These are phyloP conservation scores for Dimargaris xerosporica DNA, from an alignment of 192 early-diverging fungal genomes.

Conservation along the genomic window DNA sequence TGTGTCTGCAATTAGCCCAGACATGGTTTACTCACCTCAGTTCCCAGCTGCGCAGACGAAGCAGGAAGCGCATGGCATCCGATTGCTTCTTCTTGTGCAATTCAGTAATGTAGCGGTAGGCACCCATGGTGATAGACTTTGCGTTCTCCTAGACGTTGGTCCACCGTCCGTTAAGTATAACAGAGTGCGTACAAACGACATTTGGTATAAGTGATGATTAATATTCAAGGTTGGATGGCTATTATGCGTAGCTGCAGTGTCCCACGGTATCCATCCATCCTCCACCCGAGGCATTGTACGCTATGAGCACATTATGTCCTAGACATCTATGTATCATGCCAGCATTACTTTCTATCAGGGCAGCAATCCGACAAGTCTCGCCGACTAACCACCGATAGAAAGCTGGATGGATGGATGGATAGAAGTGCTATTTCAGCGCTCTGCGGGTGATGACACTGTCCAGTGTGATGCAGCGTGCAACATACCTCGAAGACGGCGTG, in stretches of 20 bases:
- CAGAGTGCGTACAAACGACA: not conserved
- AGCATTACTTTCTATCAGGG: not conserved
- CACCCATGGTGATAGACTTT: conserved; percentile 32
- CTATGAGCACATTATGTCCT: not conserved
- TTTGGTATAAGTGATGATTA: not conserved
- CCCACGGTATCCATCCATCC: not conserved
- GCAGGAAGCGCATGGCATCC: conserved; percentile 97
- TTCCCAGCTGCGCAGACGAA: conserved; percentile 96
- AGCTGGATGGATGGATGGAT: not conserved
- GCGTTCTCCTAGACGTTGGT: not conserved
- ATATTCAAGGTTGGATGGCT: not conserved
- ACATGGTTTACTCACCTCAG: conserved; percentile 43
- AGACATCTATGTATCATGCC: not conserved
- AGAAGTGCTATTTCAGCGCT: not conserved
- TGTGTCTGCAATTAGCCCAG: no score
- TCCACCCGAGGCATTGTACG: not conserved
- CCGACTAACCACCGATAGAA: not conserved
- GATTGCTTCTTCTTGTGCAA: conserved; percentile 99
- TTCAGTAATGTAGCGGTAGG: conserved; percentile 89
- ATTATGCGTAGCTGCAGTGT: not conserved
- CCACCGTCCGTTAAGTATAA: not conserved
- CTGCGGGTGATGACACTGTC: not conserved
- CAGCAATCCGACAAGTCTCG: not conserved
- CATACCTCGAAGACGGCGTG: not conserved
- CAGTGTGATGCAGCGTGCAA: not conserved